Percentiles rank a stretch among this genome's conserved stretches.
phyloP scores from a whole-genome alignment of 1,284 basidiomycete genomes.

The Rhodotorula sp. region DNA sequence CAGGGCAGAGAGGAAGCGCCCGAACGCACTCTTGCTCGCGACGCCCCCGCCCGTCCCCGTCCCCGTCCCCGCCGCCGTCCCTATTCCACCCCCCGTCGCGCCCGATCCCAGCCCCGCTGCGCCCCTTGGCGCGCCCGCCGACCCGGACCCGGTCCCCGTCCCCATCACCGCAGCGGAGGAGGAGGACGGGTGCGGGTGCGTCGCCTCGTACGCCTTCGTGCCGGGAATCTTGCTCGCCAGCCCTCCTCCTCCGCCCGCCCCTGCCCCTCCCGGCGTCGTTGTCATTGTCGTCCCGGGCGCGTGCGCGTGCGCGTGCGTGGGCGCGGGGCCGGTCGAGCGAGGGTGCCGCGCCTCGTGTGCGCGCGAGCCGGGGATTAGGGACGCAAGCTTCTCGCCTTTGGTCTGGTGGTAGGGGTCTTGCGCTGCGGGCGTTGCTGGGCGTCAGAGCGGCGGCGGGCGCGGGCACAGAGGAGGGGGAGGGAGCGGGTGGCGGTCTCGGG shows the following conservation, averaged over 20 bases:
- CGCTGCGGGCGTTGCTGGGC: neutral
- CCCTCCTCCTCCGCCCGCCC: neutral
- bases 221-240: slow-evolving; percentile 4
- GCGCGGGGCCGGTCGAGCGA: no score
- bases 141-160: neutral
- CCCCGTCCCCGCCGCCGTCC: neutral
- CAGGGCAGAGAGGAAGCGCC: neutral
- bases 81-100: no score
- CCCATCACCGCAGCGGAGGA: no score
- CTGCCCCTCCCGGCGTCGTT: neutral
- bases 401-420: neutral
- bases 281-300: neutral
- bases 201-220: neutral
- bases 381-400: neutral
- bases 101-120: no score
- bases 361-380: slow-evolving; percentile 5
- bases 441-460: no score
- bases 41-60: neutral
- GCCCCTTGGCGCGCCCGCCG: no score
- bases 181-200: slow-evolving; percentile 5
- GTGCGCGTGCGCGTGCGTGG: neutral
- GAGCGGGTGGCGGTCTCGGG: neutral
- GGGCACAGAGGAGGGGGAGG: neutral
- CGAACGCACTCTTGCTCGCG: slow-evolving; percentile 6
- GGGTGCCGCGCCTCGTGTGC: slow-evolving; percentile 2